Conservation (phyloP, 129 eudicot species). For the Flaveria sonorensis region DNA sequence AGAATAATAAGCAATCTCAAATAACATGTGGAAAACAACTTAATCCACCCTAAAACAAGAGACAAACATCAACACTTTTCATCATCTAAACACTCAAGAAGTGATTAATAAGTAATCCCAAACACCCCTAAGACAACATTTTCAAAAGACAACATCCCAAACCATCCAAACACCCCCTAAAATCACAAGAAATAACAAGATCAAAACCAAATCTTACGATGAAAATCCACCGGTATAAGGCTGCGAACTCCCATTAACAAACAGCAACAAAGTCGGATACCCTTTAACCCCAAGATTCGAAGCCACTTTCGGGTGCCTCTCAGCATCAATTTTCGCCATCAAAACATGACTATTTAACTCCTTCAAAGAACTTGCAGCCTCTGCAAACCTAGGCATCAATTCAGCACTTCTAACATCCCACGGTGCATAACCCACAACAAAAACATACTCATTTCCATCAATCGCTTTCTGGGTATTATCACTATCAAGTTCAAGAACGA, state of each 20-base stretch:
- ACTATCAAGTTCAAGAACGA: conserved; percentile 66
- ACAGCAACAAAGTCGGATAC: conserved; percentile 77
- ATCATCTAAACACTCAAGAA: not conserved
- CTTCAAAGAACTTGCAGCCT: conserved; percentile 68
- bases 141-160: conserved; percentile 7
- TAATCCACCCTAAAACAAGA: not conserved
- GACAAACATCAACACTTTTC: not conserved
- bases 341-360: conserved; percentile 47
- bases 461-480: conserved; percentile 55
- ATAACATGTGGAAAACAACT: not conserved
- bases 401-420: conserved; percentile 94
- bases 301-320: conserved; percentile 74
- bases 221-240: conserved; percentile 85
- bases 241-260: conserved; percentile 68
- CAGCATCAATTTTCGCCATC: conserved; percentile 82
- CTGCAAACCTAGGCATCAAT: conserved; percentile 90
- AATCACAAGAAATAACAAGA: not conserved
- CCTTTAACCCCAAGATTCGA: conserved; percentile 83
- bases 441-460: conserved; percentile 65
- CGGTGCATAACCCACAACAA: conserved; percentile 87
- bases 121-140: not conserved
- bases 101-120: not conserved
- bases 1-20: not conserved
- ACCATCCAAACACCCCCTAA: not conserved
- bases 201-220: conserved; percentile 42